Conservation (phyloP, 495 filamentous ascomycete species). For the Lasiosphaeria miniovina region DNA sequence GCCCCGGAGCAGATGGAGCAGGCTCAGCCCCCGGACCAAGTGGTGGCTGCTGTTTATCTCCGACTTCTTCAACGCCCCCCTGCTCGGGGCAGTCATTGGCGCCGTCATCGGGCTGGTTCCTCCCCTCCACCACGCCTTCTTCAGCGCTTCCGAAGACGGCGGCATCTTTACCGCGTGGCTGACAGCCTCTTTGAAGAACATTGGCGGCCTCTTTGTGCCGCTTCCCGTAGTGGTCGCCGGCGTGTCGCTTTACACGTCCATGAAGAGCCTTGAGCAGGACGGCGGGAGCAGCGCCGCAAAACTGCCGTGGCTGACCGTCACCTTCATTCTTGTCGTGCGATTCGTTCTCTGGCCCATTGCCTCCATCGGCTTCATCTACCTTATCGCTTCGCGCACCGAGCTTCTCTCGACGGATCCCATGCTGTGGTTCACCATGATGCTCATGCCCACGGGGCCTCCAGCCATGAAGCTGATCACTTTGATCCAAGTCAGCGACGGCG, state of each 20-base stretch:
- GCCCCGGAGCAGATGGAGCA: constrained; percentile 26
- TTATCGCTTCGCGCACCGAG: constrained; percentile 56
- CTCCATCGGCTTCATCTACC: constrained; percentile 60
- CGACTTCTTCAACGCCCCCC: constrained; percentile 60
- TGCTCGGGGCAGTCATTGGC: constrained; percentile 63
- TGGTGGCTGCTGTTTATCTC: constrained; percentile 41
- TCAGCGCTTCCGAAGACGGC: constrained; percentile 59
- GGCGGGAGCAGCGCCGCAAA: constrained; percentile 13
- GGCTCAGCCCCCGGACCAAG: constrained; percentile 31
- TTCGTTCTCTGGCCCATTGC: constrained; percentile 30
- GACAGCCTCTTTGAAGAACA: constrained; percentile 60
- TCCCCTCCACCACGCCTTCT: constrained; percentile 62
- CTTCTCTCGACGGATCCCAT: constrained; percentile 63
- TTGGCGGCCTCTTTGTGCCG: constrained; percentile 68
- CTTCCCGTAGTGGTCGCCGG: constrained; percentile 74
- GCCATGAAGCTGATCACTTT: constrained; percentile 67
- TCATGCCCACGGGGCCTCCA: constrained; percentile 72
- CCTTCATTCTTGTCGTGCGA: constrained; percentile 47
- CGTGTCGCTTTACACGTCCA: constrained; percentile 53
- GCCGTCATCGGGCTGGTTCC: constrained; percentile 61
- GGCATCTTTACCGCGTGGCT: constrained; percentile 72
- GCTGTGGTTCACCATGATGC: constrained; percentile 73
- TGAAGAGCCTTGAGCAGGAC: constrained; percentile 42
- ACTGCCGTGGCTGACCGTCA: constrained; percentile 50
- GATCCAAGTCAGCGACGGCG: constrained; percentile 60